phyloP scores from a whole-genome alignment of 805 yeast genomes.

The Starmerella floricola region DNA sequence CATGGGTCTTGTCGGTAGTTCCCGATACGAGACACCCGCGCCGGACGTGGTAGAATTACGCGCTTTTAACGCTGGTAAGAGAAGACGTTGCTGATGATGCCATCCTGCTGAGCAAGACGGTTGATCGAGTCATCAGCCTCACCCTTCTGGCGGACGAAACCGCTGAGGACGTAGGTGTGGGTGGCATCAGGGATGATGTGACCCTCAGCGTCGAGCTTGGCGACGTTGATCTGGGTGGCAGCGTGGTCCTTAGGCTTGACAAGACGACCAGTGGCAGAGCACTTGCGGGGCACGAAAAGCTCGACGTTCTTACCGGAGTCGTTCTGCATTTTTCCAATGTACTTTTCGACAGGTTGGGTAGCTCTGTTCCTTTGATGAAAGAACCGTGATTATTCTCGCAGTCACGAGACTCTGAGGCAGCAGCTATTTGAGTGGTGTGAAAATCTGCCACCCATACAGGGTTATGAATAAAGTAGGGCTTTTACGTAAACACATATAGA shows the following conservation, averaged over 20 bases:
- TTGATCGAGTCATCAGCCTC: constrained; percentile 98
- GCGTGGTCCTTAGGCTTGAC: constrained; percentile 99
- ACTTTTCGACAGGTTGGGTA: not conserved
- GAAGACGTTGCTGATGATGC: constrained; percentile 72
- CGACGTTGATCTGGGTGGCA: constrained; percentile 96
- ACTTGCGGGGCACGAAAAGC: constrained; percentile 99
- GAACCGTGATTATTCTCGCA: not conserved
- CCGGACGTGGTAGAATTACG: too few relatives aligned
- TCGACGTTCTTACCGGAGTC: constrained; percentile 99
- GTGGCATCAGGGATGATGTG: constrained; percentile 80
- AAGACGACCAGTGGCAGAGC: constrained; percentile 99
- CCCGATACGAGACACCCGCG: too few relatives aligned
- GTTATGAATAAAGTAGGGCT: constrained; percentile 7
- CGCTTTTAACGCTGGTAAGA: constrained; percentile 30
- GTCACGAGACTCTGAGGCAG: constrained; percentile 1
- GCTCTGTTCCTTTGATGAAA: not conserved
- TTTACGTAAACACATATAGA: constrained; percentile 2
- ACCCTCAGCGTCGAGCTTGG: constrained; percentile 95
- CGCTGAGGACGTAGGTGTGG: constrained; percentile 93
- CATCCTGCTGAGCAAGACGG: constrained; percentile 98
- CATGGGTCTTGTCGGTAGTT: too few relatives aligned
- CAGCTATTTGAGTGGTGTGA: not conserved
- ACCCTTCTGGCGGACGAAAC: constrained; percentile 97
- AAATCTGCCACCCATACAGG: not conserved
- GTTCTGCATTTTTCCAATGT: constrained; percentile 77